These are phyloP conservation scores for Diaporthe sp. DNA, from an alignment of 2,329 filamentous ascomycete species.

Conservation along the genomic window DNA sequence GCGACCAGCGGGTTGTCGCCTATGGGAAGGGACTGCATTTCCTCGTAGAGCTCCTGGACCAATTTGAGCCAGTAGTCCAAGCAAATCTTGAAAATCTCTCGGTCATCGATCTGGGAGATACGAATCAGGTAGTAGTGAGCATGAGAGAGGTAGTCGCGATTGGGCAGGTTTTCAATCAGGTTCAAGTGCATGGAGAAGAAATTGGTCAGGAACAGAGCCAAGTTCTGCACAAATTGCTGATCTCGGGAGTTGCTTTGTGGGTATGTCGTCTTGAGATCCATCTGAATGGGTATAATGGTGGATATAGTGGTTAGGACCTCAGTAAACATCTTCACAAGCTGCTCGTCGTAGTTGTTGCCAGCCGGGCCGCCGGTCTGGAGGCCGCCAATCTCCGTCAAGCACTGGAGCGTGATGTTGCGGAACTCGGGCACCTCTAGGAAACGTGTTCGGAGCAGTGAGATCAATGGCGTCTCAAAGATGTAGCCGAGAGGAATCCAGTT, in stretches of 20 bases:
- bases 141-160: constrained; percentile 93
- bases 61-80: constrained; percentile 99
- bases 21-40: constrained; percentile 96
- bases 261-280: constrained; percentile 93
- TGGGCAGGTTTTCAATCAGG: constrained; percentile 94
- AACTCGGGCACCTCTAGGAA: constrained; percentile 96
- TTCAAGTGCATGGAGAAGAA: constrained; percentile 95
- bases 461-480: constrained; percentile 97
- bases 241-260: constrained; percentile 90
- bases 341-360: constrained; percentile 87
- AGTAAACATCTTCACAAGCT: constrained; percentile 98
- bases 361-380: constrained; percentile 82
- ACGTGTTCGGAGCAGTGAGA: constrained; percentile 90
- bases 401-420: constrained; percentile 96
- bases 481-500: constrained; percentile 99
- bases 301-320: constrained; percentile 94
- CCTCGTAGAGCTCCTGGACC: constrained; percentile 97
- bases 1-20: constrained; percentile 92
- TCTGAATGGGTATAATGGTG: constrained; percentile 88
- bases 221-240: constrained; percentile 97
- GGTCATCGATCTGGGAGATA: constrained; percentile 98
- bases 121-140: constrained; percentile 98
- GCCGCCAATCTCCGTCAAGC: constrained; percentile 95
- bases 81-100: constrained; percentile 99
- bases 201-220: constrained; percentile 95